Base-by-base conservation (phyloP, 495 filamentous ascomycete genomes). In the Letharia columbiana region DNA sequence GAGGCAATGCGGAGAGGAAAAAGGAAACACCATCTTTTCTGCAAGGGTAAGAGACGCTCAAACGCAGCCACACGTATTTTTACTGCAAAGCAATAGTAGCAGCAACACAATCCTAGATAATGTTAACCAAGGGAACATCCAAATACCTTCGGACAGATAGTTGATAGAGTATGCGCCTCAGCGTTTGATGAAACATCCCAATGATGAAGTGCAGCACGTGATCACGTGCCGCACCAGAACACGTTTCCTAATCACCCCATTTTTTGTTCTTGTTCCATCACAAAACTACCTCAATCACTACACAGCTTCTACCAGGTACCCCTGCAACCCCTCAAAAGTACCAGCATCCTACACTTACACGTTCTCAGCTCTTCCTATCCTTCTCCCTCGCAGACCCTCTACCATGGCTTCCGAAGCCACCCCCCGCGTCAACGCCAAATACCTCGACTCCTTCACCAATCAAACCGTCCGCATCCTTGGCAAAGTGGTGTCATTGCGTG, bases 401-500 rank as follows among this genome's bases (percentile, higher is more conserved):
- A 40, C 20, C 50, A 71, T 71, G 71, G 69, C 71, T 23, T 67
- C 68, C 23, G 70, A 73, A 67, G 66, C 68, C 12, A 72, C 68
- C 13, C 70, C 72, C 39, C 68, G 68, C 45, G 67, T 70, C 31
- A 69, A 67, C 28, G 68, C 68, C 37, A 63, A 63, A 23, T 70
- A 72, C 37, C 70, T 72, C 31, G 67, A 70, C 37, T 58, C 72
- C 39, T 75, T 74, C 64, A 68, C 72, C 41, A 81, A 83, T 73
- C 84, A 84, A 61, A 89, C 87, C 63, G 89, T 98, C 64, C 91
- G 91, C 64, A 79, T 98, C 57, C 83, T 96, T 5, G 93, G 93
- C 69, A 93, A 90, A 71, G 91, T 97, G 12, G 79, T 82, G 18
- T 85, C 90, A 61, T 78, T 96, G 18, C 86, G 85, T 47, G 92